These are phyloP conservation scores for Bruguiera parviflora DNA, from an alignment of 345 rosid species.

Conservation along the genomic window DNA sequence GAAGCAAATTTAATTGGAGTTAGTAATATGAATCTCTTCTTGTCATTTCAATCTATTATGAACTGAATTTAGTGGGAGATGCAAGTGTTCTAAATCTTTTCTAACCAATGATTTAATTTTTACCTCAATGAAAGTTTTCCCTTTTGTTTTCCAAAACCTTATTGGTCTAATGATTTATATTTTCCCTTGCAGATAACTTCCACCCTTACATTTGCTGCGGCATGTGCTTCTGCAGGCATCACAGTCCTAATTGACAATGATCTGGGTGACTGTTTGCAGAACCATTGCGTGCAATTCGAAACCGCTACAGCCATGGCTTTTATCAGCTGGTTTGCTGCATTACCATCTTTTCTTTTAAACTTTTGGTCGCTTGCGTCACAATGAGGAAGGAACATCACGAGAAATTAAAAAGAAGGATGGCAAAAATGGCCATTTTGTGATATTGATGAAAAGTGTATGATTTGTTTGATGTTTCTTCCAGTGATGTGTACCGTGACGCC, in stretches of 20 bases:
- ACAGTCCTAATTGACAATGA: constrained; percentile 80
- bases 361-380: constrained; percentile 70
- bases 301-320: constrained; percentile 75
- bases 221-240: constrained; percentile 78
- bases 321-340: constrained; percentile 58
- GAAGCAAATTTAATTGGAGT: too few species aligned
- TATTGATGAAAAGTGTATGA: not conserved
- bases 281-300: constrained; percentile 68
- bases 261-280: constrained; percentile 42
- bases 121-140: not conserved
- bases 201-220: constrained; percentile 72
- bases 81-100: too few species aligned
- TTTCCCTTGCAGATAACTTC: constrained; percentile 56
- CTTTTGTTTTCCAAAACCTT: not conserved
- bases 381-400: constrained; percentile 21
- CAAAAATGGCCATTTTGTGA: constrained; percentile 2
- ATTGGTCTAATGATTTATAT: not conserved
- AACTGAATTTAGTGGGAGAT: too few species aligned
- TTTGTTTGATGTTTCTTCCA: constrained; percentile 2
- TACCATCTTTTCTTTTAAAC: constrained; percentile 66
- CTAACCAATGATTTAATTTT: not conserved
- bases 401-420: not conserved
- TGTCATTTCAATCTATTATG: too few species aligned
- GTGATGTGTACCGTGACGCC: not conserved
- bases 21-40: too few species aligned